Evolutionary conservation across 345 rosid species (phyloP), one percentile per base, ranked within the genome.

Genomic region (Salix brachista): DNA sequence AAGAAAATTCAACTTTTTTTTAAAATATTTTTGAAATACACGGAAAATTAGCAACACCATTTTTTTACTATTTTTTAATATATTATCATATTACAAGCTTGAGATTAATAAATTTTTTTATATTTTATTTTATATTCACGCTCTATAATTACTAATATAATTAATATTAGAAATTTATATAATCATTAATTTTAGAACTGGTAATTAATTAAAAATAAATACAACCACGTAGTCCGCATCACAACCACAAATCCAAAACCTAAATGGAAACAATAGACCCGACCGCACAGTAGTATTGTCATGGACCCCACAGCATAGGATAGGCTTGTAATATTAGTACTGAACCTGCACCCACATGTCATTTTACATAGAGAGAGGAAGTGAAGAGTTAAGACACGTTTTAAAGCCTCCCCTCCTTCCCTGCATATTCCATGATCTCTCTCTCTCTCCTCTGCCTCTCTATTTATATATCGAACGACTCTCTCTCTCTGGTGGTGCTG

Each of bases 301-400:
- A 44, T 2, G 48, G 48, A 12, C 3, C 48, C 48, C 13, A 65
- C 73, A 58, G 37, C 10, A 9, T 41, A 10, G 44, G 44, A 41
- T 12, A 41, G 4, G 3, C 44, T 41, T 41, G 44, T 41, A 41
- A 41, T 41, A 41, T 41, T 41, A 41, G 13, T 2, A 41, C 44
- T 2, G 58, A 73, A 42, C 46, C 74, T 23, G 64, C 41, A 66
- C 77, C 32, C 16, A 58, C 74, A 52, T 58, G 77, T 73, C 73
- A 73, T 69, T 65, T 70, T 12, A 56, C 32, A 50, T 14, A 10
- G 16, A 72, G 67, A 67, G 73, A 34, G 60, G 30, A 41, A 56
- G 67, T 50, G 19, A 6, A 16, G 46, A 68, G 37, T 48, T 0
- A 2, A 56, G 48, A 32, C 81, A 73, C 77, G 69, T 54, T 72